These are phyloP conservation scores for Cladosporium sp. DNA, from an alignment of 2,329 filamentous ascomycete genomes.

Conservation along the genomic window DNA sequence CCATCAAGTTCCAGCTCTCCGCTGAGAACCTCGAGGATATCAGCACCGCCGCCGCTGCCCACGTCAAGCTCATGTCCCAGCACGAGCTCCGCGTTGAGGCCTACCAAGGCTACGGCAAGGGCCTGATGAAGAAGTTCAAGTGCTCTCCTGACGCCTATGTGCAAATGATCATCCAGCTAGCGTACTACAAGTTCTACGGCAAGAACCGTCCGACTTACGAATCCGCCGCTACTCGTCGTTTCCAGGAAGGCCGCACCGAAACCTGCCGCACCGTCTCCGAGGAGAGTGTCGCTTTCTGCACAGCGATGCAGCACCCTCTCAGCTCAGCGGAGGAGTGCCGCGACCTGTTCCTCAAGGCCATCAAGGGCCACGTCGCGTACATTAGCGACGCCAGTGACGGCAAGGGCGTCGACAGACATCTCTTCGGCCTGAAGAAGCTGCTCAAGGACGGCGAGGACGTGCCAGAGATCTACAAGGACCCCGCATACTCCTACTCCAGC, in stretches of 20 bases:
- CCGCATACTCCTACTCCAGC: conserved; percentile 77
- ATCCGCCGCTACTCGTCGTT: conserved; percentile 89
- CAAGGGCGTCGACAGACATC: conserved; percentile 89
- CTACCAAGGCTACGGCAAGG: conserved; percentile 97
- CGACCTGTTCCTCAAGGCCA: conserved; percentile 76
- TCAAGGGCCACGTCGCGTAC: conserved; percentile 83
- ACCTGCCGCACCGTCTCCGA: conserved; percentile 92
- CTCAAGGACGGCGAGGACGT: conserved; percentile 77
- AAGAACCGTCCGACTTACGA: conserved; percentile 97
- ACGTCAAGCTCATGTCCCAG: conserved; percentile 75
- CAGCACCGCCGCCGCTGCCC: conserved; percentile 74
- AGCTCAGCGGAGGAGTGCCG: conserved; percentile 65
- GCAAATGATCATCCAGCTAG: conserved; percentile 97
- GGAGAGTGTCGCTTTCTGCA: conserved; percentile 87
- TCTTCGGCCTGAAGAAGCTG: conserved; percentile 95
- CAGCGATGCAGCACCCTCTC: conserved; percentile 73
- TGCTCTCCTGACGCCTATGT: conserved; percentile 97
- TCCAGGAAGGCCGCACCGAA: conserved; percentile 94
- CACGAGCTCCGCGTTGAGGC: conserved; percentile 93
- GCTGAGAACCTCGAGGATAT: conserved; percentile 75
- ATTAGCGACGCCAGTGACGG: conserved; percentile 87
- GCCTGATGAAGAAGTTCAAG: conserved; percentile 98
- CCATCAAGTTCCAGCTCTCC: conserved; percentile 76
- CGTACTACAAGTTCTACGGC: conserved; percentile 99
- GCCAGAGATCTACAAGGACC: conserved; percentile 82